Evolutionary conservation across 1,139 yeast genomes (phyloP), one percentile per base, ranked within the genome.

Genomic region (Saccharomycopsis crataegensis): DNA sequence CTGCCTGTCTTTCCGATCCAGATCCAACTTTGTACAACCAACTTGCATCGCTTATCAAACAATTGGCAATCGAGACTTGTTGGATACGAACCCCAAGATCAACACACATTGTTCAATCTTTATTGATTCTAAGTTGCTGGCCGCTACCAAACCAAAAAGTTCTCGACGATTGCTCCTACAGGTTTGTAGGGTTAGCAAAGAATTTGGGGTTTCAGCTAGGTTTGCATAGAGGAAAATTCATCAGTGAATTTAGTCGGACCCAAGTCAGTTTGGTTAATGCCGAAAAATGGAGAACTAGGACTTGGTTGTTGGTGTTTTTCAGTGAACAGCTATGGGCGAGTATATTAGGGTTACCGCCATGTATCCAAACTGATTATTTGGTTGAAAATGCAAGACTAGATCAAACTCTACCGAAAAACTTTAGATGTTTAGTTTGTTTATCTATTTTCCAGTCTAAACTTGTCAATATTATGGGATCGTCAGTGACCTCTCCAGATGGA

Each of bases 81-180:
- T 89, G 96, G 96, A 82, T 89, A 53, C 75, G 91, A 58, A 90
- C 98, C 0, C 96, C 98, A 2, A 75, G 98, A 63, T 87, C 96
- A 4, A 88, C 97, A 0, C 96, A 90, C 65, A 91, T 90, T 40
- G 89, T 91, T 9, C 97, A 91, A 65, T 96, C 96, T 0, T 72
- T 91, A 47, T 71, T 90, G 34, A 84, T 91, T 42, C 73, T 91
- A 43, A 82, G 94, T 17, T 81, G 82, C 38, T 91, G 98, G 98
- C 97, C 97, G 0, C 70, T 91, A 48, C 97, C 98, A 0, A 90
- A 90, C 64, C 94, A 87, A 65, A 91, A 90, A 63, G 95, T 91
- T 8, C 74, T 91, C 58, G 98, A 91, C 69, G 98, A 91, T 65
- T 84, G 94, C 62, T 86, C 96, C 1, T 90, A 89, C 64, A 74